These are phyloP conservation scores for Microcyclospora tardicrescens DNA, from an alignment of 2,329 filamentous ascomycete genomes.

Conservation along the genomic window DNA sequence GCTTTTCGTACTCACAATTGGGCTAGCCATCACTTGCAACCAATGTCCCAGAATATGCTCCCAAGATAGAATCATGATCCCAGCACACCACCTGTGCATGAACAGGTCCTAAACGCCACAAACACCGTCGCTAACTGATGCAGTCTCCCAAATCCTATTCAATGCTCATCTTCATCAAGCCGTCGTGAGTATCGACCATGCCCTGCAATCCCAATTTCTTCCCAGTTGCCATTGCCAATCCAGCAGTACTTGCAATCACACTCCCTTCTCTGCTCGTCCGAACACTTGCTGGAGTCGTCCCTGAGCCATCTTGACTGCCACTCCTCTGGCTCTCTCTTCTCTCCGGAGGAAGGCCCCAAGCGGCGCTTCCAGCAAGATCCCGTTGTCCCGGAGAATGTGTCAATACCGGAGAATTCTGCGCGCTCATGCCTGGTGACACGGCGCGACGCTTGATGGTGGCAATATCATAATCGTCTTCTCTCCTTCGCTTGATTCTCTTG, in stretches of 20 bases:
- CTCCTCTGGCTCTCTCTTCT: slow-evolving; percentile 27
- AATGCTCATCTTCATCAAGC: slow-evolving; percentile 94
- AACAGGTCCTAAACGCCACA: too few relatives aligned
- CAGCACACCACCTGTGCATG: too few relatives aligned
- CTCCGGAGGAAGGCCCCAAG: slow-evolving; percentile 55
- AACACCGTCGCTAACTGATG: too few relatives aligned
- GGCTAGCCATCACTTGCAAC: too few relatives aligned
- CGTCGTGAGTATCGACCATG: slow-evolving; percentile 92
- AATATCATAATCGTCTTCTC: slow-evolving; percentile 84
- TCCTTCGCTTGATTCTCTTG: slow-evolving; percentile 51
- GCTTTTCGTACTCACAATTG: too few relatives aligned
- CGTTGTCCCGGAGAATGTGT: slow-evolving; percentile 64
- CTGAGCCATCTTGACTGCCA: slow-evolving; percentile 6
- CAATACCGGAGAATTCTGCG: slow-evolving; percentile 76
- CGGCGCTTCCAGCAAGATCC: slow-evolving; percentile 46
- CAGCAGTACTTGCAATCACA: slow-evolving; percentile 1
- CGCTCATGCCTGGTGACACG: slow-evolving; percentile 81
- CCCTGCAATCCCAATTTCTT: slow-evolving; percentile 71
- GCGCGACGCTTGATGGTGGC: slow-evolving; percentile 80
- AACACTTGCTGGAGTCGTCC: background rate
- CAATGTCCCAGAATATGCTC: too few relatives aligned
- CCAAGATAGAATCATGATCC: too few relatives aligned
- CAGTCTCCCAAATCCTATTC: slow-evolving; percentile 41
- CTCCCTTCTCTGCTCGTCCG: slow-evolving; percentile 4
- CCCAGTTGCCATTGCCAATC: slow-evolving; percentile 21